Percentiles rank a stretch among this genome's conserved stretches.
phyloP scores from a whole-genome alignment of 2,329 filamentous ascomycete genomes.

The Ophiosphaerella narmari region DNA sequence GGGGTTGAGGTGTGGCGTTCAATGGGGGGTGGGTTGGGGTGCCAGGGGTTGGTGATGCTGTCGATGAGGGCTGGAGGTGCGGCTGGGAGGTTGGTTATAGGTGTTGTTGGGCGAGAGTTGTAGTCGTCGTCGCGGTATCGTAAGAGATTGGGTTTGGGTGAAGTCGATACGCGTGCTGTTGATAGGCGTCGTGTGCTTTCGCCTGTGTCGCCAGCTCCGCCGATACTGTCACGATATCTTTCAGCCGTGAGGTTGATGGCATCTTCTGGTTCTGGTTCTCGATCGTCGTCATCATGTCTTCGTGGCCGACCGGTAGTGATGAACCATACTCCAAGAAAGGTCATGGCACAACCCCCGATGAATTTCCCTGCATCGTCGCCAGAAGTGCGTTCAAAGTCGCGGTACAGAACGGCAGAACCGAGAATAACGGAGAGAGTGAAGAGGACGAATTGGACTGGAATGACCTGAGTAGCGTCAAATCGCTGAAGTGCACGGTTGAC shows the following conservation, averaged over 20 bases:
- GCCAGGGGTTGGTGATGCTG: slow-evolving; percentile 36
- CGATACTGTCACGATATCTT: slow-evolving; percentile 36
- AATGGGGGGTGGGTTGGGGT: slow-evolving; percentile 17
- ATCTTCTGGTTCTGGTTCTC: slow-evolving; percentile 47
- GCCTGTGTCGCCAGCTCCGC: slow-evolving; percentile 11
- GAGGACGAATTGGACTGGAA: slow-evolving; percentile 94
- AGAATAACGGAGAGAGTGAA: slow-evolving; percentile 96
- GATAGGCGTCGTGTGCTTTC: slow-evolving; percentile 28
- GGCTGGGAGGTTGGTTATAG: slow-evolving; percentile 28
- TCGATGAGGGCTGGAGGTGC: slow-evolving; percentile 14
- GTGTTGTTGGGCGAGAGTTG: slow-evolving; percentile 27
- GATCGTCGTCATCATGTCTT: slow-evolving; percentile 51
- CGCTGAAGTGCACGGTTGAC: slow-evolving; percentile 87
- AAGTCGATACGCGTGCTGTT: slow-evolving; percentile 28
- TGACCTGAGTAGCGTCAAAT: slow-evolving; percentile 97
- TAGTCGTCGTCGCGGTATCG: slow-evolving; percentile 15
- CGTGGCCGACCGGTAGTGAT: slow-evolving; percentile 79
- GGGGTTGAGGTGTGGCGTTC: slow-evolving; percentile 35
- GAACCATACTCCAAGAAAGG: slow-evolving; percentile 95
- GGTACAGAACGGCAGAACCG: slow-evolving; percentile 89
- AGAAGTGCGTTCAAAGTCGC: slow-evolving; percentile 88
- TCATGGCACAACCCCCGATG: slow-evolving; percentile 84
- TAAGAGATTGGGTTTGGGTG: slow-evolving; percentile 20
- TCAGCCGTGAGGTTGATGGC: slow-evolving; percentile 50
- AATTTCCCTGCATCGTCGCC: slow-evolving; percentile 79